Evolutionary conservation across 169 alveolate species (phyloP).

Genomic region (Plasmodium knowlesi): DNA sequence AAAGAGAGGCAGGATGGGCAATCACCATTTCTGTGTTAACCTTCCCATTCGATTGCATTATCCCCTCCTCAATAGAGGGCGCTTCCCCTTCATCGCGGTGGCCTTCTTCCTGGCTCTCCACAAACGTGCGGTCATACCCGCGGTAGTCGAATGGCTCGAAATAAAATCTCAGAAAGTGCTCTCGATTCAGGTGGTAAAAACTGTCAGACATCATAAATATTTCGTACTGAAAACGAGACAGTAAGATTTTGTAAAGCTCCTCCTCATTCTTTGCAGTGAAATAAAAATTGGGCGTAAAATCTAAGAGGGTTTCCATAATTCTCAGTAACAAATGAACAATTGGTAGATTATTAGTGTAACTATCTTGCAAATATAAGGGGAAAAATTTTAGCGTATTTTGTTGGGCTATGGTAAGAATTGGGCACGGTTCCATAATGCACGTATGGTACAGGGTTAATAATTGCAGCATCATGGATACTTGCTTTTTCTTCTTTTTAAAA

Average conservation of each 20-base stretch:
- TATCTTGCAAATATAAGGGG: conserved; percentile 76
- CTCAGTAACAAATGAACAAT: conserved; percentile 82
- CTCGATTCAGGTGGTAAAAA: conserved; percentile 50
- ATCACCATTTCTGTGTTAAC: not conserved
- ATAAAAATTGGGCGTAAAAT: conserved; percentile 81
- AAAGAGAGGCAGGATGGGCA: not conserved
- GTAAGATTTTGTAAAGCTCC: conserved; percentile 79
- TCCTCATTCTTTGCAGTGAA: conserved; percentile 79
- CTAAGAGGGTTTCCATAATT: conserved; percentile 82
- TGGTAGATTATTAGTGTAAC: conserved; percentile 81
- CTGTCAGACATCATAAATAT: conserved; percentile 79
- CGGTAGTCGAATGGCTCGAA: conserved; percentile 49
- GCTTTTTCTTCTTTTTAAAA: conserved; percentile 44
- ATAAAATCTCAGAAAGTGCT: conserved; percentile 23
- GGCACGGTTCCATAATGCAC: conserved; percentile 72
- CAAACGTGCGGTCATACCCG: conserved; percentile 19
- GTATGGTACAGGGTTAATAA: conserved; percentile 58
- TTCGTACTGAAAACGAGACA: conserved; percentile 84
- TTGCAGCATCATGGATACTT: conserved; percentile 61
- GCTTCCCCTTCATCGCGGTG: not conserved
- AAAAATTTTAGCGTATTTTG: conserved; percentile 75
- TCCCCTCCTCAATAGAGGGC: not conserved
- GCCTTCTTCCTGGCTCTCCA: conserved; percentile 13
- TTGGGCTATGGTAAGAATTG: conserved; percentile 69
- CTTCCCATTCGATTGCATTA: not conserved